phyloP scores from a whole-genome alignment of 495 filamentous ascomycete species.

The Pyrenopolyporus hunteri region DNA sequence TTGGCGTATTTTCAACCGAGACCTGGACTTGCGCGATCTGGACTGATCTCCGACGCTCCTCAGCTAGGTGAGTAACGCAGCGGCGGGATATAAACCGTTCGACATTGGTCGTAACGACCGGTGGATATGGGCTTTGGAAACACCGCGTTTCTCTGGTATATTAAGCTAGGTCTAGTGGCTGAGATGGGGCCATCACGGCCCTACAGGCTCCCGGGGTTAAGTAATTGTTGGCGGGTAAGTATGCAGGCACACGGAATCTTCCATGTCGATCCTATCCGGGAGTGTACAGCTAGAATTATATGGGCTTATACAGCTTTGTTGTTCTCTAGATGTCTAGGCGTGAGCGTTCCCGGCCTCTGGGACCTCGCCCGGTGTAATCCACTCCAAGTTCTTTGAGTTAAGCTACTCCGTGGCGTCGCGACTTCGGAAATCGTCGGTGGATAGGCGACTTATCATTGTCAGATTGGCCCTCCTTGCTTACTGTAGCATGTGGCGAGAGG shows the following conservation, averaged over 20 bases:
- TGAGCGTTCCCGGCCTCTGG: not conserved
- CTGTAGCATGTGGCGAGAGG: too few relatives aligned
- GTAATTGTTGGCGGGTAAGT: not conserved
- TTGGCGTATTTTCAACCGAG: conserved; percentile 17
- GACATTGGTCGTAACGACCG: conserved; percentile 7
- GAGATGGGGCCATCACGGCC: not conserved
- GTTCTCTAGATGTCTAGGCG: not conserved
- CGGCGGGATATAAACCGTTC: conserved; percentile 3
- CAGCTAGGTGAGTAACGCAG: too few relatives aligned
- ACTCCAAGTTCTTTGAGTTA: not conserved
- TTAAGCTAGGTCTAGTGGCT: conserved; percentile 1
- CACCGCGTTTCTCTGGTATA: conserved; percentile 7
- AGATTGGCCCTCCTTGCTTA: too few relatives aligned
- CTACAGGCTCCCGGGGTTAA: not conserved
- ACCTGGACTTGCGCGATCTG: too few relatives aligned
- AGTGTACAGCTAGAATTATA: not conserved
- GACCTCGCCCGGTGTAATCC: not conserved
- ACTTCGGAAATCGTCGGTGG: not conserved
- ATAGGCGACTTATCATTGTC: too few relatives aligned
- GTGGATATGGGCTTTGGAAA: conserved; percentile 10
- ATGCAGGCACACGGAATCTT: conserved; percentile 14
- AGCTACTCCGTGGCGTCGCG: not conserved
- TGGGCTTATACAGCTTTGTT: conserved; percentile 1
- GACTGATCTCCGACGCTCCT: too few relatives aligned
- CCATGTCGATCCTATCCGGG: not conserved